Base-by-base conservation (phyloP, 139 green algal species). In the Trebouxia sp. region DNA sequence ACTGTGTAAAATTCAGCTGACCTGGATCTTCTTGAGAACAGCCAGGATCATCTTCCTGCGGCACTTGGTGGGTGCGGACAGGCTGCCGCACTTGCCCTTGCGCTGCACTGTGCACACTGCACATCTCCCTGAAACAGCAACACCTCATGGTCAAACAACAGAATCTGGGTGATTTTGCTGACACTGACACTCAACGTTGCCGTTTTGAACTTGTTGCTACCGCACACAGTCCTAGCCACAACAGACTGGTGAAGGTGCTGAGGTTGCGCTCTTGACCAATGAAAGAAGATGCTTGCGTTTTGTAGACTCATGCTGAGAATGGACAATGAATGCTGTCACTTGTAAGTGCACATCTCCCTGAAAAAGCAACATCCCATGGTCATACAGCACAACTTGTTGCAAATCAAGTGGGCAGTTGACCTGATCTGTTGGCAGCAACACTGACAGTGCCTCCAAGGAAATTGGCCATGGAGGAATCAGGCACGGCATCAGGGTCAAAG, bases 81-180 rank as follows among this genome's bases (percentile, higher is more conserved):
- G 78, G 17, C 87, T 94, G 47, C 90, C 90, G 70, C 90, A 94
- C 69, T 88, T 89, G 62, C 90, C 90, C 78, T 92, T 92, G 67
- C 88, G 87, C 79, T 91, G 87, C 6, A 90, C 78, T 14, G 91
- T 83, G 72, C 90, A 94, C 55, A 94, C 88, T 7, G 84, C 81
- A 76, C 90, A 94, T 32, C 89, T 86, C 32, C 82, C 82, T n/a
- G 81, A n/a, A n/a, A n/a, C n/a, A n/a, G n/a, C n/a, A n/a, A n/a
- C n/a, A n/a, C n/a, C n/a, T n/a, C n/a, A n/a, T n/a, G n/a, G n/a
- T n/a, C n/a, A n/a, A 47, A 50, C 35, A 76, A 14, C 48, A 62
- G 17, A 20, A 62, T 17, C 50, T n/a, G 50, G 17, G 17, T 17
- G n/a, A n/a, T n/a, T n/a, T n/a, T n/a, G n/a, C n/a, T n/a, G n/a